Evolutionary conservation across 192 early-diverging fungal genomes (phyloP), one percentile per base, ranked within the genome.

Genomic region (Phlyctochytrium planicorne): DNA sequence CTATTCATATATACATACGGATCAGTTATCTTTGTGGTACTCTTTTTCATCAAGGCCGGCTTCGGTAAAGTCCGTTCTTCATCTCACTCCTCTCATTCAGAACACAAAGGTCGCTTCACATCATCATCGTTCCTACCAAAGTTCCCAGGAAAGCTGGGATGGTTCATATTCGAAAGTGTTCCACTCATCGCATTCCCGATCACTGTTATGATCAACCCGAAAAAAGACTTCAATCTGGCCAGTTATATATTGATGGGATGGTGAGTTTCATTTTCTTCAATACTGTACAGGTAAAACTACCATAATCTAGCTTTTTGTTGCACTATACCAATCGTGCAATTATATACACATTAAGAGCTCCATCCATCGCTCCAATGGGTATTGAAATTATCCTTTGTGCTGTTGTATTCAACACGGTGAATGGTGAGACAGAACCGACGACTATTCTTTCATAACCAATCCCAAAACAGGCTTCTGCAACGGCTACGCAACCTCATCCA

Each of bases 251-350:
- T n/a, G n/a, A n/a, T n/a, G n/a, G 40, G 40, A 50, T 50, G 40
- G 12, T n/a, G 40, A 50, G 12, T n/a, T 50, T 50, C 40, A 14
- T 50, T n/a, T n/a, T 50, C 40, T n/a, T 50, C 40, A 50, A 10
- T 10, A n/a, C 40, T 10, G 40, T 14, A n/a, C 10, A 50, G 12
- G n/a, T 50, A 14, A 50, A 50, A 10, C 40, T 62, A 30, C 61
- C 62, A 2, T n/a, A 50, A 20, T 65, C 17, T 34, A 57, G 68
- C 62, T 74, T 53, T 53, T 20, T 59, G 32, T 14, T 32, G 20
- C 73, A 74, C 60, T 74, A 74, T 47, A 23, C 66, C 2, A 68
- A 74, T 60, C 67, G 73, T 25, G 34, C 63, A 14, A 4, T 69
- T 25, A 40, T 70, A 29, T 74, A 74, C 57, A 55, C 67, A 12